These are phyloP conservation scores for Thuidium tamariscinum DNA, from an alignment of 225 moss, liverwort and hornwort genomes.

Conservation along the genomic window DNA sequence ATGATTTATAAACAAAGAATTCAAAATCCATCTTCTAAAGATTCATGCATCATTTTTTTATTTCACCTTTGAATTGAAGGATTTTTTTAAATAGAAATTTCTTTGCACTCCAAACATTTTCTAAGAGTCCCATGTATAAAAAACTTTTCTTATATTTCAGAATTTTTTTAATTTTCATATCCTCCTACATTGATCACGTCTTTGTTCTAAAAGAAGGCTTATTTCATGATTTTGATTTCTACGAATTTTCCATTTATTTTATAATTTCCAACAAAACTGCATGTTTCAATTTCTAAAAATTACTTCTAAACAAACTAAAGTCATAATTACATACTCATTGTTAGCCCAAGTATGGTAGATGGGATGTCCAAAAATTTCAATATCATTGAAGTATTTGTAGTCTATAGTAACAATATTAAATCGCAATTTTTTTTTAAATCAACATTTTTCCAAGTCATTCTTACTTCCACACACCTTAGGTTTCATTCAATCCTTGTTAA, in stretches of 20 bases:
- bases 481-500: too few species aligned
- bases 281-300: too few species aligned
- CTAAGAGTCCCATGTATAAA: too few species aligned
- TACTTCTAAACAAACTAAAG: too few species aligned
- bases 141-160: background rate
- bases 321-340: background rate
- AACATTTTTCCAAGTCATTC: too few species aligned
- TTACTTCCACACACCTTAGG: too few species aligned
- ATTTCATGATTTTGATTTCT: background rate
- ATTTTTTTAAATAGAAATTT: too few species aligned
- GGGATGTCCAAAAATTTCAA: too few species aligned
- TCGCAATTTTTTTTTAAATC: too few species aligned
- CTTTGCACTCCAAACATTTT: background rate
- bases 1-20: background rate
- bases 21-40: rapidly evolving
- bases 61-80: background rate
- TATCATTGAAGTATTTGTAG: too few species aligned
- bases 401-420: too few species aligned
- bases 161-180: background rate
- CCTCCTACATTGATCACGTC: rapidly evolving
- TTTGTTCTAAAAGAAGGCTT: too few species aligned
- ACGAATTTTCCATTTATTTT: background rate
- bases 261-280: background rate
- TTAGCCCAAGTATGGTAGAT: background rate
- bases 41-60: background rate